phyloP scores from a whole-genome alignment of 441 rosid species.

The Adansonia gregorii region DNA sequence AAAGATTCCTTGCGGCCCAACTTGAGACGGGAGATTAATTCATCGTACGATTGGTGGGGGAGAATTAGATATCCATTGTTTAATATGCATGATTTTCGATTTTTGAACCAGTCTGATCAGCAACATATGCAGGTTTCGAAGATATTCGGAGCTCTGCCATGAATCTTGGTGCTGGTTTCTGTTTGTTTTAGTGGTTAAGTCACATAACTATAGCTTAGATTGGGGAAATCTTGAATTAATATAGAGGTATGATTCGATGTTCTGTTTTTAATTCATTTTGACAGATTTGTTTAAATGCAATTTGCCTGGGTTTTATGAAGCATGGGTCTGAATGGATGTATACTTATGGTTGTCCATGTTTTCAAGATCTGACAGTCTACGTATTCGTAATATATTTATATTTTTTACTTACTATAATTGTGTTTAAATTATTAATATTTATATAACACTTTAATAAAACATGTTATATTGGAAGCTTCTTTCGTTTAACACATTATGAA shows the following conservation, averaged over 20 bases:
- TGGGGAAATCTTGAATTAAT: background rate
- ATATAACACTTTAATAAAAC: too few species aligned
- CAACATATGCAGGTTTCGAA: slow-evolving; percentile 41
- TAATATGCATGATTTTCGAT: slow-evolving; percentile 18
- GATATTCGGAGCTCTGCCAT: slow-evolving; percentile 14
- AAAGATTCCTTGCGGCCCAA: slow-evolving; percentile 45
- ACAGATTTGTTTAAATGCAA: slow-evolving; percentile 24
- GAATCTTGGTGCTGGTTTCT: slow-evolving; percentile 24
- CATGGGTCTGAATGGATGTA: background rate
- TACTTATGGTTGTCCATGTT: background rate
- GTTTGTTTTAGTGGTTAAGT: slow-evolving; percentile 12
- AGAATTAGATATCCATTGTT: background rate
- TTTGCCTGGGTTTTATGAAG: slow-evolving; percentile 23
- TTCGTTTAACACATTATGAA: background rate
- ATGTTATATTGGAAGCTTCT: background rate
- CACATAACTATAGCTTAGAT: too few species aligned
- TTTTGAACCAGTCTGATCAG: slow-evolving; percentile 32
- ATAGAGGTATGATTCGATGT: slow-evolving; percentile 8
- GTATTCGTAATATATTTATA: too few species aligned
- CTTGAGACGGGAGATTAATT: slow-evolving; percentile 32
- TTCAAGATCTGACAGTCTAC: too few species aligned
- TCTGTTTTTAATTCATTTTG: slow-evolving; percentile 22
- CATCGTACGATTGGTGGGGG: slow-evolving; percentile 28
- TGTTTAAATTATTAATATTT: too few species aligned
- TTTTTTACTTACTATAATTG: too few species aligned